Percentiles rank a stretch among this genome's conserved stretches.
phyloP scores from a whole-genome alignment of 2,329 filamentous ascomycete species.

The Penicillium sp. region DNA sequence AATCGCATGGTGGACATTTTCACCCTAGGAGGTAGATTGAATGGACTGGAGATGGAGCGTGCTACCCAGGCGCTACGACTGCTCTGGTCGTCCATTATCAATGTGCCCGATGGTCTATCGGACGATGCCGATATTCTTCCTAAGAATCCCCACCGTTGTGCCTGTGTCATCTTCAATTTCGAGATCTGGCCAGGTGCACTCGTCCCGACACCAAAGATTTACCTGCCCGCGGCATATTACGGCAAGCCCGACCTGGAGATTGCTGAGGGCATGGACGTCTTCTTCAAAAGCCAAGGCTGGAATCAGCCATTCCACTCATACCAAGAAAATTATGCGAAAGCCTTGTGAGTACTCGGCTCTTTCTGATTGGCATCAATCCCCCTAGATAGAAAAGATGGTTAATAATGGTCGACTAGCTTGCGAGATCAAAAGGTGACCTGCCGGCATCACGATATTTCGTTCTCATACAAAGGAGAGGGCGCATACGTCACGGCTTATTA shows the following conservation, averaged over 20 bases:
- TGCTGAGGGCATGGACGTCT: neutral
- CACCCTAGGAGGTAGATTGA: neutral
- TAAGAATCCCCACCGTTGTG: neutral
- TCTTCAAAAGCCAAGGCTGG: neutral
- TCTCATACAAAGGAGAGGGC: neutral
- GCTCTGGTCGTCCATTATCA: neutral
- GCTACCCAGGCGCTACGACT: neutral
- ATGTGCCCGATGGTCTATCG: neutral
- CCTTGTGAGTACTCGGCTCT: neutral
- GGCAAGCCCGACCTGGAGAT: neutral
- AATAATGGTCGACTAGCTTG: neutral
- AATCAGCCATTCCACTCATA: neutral
- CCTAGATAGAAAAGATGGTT: no score
- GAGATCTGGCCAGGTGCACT: neutral
- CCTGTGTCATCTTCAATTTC: neutral
- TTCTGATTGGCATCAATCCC: no score
- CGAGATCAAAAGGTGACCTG: neutral
- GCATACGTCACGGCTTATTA: neutral
- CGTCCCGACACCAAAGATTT: neutral
- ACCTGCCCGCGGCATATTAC: neutral
- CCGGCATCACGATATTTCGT: neutral
- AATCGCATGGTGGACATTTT: neutral
- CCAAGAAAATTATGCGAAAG: neutral
- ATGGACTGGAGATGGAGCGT: neutral
- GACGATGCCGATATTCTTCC: neutral